These are phyloP conservation scores for Lentinus brumalis DNA, from an alignment of 768 basidiomycete species.

Conservation along the genomic window DNA sequence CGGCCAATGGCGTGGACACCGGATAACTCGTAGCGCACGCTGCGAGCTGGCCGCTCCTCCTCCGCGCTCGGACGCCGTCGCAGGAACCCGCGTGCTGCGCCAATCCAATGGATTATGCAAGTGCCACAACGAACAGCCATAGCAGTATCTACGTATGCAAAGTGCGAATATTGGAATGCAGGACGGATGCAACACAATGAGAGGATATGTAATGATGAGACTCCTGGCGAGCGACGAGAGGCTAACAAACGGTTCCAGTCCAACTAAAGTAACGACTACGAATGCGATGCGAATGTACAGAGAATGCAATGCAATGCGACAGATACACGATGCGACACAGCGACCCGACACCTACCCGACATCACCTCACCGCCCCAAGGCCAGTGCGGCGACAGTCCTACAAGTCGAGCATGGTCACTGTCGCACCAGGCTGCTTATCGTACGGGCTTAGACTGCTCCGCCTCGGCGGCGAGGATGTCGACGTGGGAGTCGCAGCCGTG, in stretches of 20 bases:
- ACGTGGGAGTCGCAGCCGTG: conserved; percentile 3
- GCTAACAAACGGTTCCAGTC: neutral
- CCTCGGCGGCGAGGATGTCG: conserved; percentile 7
- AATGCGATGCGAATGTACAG: conserved; percentile 5
- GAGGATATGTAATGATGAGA: conserved; percentile 3
- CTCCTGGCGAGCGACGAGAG: neutral
- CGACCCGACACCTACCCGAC: neutral
- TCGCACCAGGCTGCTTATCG: conserved; percentile 19
- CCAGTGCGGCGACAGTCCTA: conserved; percentile 1
- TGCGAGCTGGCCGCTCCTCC: neutral
- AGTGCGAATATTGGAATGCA: neutral
- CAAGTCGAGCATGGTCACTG: conserved; percentile 25
- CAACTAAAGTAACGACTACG: conserved; percentile 8
- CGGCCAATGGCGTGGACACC: neutral
- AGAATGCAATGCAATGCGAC: neutral
- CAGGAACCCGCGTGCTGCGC: no score
- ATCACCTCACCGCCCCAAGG: neutral
- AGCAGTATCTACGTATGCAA: neutral
- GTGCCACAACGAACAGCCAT: neutral
- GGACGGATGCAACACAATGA: neutral
- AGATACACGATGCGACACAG: neutral
- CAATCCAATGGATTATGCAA: neutral
- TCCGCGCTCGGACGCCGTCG: neutral
- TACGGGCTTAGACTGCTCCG: conserved; percentile 16
- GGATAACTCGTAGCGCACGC: neutral